These are phyloP conservation scores for Drechslerella stenobrocha DNA, from an alignment of 2,329 filamentous ascomycete species.

Conservation along the genomic window DNA sequence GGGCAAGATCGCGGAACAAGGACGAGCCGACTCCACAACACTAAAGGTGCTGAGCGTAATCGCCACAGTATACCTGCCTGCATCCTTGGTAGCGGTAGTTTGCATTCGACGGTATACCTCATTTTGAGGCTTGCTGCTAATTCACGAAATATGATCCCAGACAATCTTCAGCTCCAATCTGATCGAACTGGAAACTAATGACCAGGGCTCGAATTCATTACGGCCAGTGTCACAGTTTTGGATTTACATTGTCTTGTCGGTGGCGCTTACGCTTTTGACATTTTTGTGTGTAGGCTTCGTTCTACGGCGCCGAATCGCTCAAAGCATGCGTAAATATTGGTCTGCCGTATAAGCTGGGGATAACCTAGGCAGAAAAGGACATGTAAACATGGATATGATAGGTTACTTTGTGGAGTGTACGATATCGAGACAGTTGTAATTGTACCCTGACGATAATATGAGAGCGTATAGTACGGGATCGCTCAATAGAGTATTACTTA, in stretches of 20 bases:
- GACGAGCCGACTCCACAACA: constrained; percentile 19
- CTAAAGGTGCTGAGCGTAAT: constrained; percentile 33
- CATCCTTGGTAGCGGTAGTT: constrained; percentile 33
- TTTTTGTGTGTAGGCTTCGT: constrained; percentile 19
- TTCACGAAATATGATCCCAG: not conserved
- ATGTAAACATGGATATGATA: too few species aligned
- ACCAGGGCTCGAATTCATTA: constrained; percentile 1
- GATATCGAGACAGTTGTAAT: too few species aligned
- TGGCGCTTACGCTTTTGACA: constrained; percentile 18
- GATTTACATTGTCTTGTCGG: constrained; percentile 21
- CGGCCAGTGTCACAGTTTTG: constrained; percentile 37
- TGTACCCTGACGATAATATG: too few species aligned
- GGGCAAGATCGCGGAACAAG: constrained; percentile 31
- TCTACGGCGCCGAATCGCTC: constrained; percentile 5
- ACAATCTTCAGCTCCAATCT: constrained; percentile 35
- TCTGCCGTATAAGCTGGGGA: not conserved
- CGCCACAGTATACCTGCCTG: constrained; percentile 32
- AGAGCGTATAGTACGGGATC: too few species aligned
- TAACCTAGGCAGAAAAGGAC: too few species aligned
- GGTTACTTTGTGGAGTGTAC: too few species aligned
- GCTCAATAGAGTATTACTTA: too few species aligned
- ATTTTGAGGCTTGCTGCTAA: not conserved
- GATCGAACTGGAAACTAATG: constrained; percentile 11
- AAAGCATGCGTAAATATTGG: constrained; percentile 16
- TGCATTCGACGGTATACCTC: not conserved